Base-by-base conservation (phyloP, 495 filamentous ascomycete species). In the Penicillium angulare region DNA sequence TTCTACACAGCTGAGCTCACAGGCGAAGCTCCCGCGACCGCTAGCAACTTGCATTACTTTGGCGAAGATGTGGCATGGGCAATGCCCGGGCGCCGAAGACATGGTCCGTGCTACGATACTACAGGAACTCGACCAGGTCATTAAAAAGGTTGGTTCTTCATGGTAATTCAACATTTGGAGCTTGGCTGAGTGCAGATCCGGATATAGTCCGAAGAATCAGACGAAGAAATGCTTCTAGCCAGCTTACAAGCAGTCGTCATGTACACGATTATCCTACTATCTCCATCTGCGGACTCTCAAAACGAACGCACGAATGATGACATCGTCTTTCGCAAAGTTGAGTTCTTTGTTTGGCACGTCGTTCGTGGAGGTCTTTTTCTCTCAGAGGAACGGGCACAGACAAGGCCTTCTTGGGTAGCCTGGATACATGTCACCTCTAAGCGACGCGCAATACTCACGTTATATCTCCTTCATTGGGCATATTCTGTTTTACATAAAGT, bases 381-480 rank as follows among this genome's bases (percentile, higher is more conserved):
- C 9, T 43, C 56, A 36, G 68, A 72, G 34, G 69, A 75, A 49
- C 42, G 60, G 16, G 53, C 55, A 15, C 57, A 66, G 22, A 48
- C 21, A 33, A 35, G 59, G 10, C 69, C 71, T 10, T 49, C 57
- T 5, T 73, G 68, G 68, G 53, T 63, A 3, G 49, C 58, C 5
- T 75, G 71, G 69, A 49, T 69, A 13, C 55, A 73, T 33, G 60
- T 75, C 7, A 71, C 65, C 3, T 58, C 69, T 5, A 73, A 72
- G 43, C 59, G 72, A 5, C 65, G 70, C 35, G 66, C 68, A 3
- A 24, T 54, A 12, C 39, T 54, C 6, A 32, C 57, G 0, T 50
- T 73, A 1, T 75, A 67, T 40, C 60, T 73, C 7, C 50, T 75
- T 24, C 68, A 73, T 43, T 75, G 68, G 69, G 63, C 71, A 13